Conservation (phyloP, 2,329 filamentous ascomycete species). For the Phoma sp. region DNA sequence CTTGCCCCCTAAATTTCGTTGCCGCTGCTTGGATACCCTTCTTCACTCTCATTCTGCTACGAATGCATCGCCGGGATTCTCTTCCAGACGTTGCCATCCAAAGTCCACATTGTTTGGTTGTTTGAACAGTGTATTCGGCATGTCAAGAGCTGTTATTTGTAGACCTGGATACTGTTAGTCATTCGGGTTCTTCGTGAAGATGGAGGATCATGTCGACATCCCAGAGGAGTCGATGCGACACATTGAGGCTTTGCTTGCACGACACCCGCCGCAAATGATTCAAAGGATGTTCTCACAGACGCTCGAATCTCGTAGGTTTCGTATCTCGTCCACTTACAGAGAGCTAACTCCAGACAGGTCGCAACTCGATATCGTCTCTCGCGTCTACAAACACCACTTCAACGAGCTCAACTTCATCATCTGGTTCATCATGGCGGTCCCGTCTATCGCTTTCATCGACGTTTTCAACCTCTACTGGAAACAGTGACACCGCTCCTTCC, state of each 20-base stretch:
- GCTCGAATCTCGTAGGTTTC: constrained; percentile 44
- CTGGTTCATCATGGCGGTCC: constrained; percentile 43
- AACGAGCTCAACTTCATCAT: constrained; percentile 40
- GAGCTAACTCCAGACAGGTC: constrained; percentile 38
- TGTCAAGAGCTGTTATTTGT: constrained; percentile 22
- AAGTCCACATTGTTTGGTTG: constrained; percentile 12
- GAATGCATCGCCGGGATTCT: constrained; percentile 3
- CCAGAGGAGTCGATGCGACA: constrained; percentile 49
- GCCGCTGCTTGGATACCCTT: constrained; percentile 32
- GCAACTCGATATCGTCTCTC: constrained; percentile 45
- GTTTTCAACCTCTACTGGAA: constrained; percentile 39
- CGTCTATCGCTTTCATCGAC: constrained; percentile 44
- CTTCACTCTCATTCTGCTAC: constrained; percentile 19
- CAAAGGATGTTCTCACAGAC: constrained; percentile 49
- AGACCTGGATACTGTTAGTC: constrained; percentile 20
- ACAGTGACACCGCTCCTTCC: constrained; percentile 40
- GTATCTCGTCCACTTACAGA: neutral
- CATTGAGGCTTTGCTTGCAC: constrained; percentile 45
- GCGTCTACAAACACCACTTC: constrained; percentile 41
- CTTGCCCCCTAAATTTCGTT: constrained; percentile 32
- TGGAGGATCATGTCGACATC: constrained; percentile 47
- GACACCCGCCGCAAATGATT: constrained; percentile 47
- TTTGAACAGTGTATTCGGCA: constrained; percentile 25
- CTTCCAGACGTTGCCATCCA: constrained; percentile 2
- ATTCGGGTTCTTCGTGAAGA: constrained; percentile 26